A percentile compares a stretch with the other conserved stretches of the same genome.
Evolutionary conservation across 352 stramenopile genomes (phyloP).

Genomic region (Phytophthora quininea): DNA sequence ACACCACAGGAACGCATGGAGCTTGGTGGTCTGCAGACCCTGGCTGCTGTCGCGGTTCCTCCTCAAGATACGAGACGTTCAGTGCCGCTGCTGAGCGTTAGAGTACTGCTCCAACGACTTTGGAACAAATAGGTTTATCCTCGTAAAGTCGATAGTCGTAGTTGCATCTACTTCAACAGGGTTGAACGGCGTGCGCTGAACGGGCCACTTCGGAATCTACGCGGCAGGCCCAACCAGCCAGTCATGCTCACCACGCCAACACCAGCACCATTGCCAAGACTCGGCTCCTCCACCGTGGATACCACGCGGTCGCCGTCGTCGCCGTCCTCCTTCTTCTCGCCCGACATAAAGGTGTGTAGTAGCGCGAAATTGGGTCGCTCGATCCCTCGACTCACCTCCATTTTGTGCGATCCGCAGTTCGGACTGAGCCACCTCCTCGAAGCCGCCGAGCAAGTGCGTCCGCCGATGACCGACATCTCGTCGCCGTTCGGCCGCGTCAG

Average conservation of each 20-base stretch:
- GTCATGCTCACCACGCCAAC: not conserved
- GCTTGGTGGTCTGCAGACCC: no score
- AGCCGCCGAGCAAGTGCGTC: conserved; percentile 58
- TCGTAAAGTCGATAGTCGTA: no score
- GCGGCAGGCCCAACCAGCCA: conserved; percentile 6
- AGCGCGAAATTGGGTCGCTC: conserved; percentile 20
- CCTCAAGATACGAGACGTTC: no score
- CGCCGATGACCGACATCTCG: conserved; percentile 24
- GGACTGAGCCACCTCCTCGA: conserved; percentile 63
- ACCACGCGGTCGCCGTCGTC: conserved; percentile 46
- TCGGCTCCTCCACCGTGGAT: not conserved
- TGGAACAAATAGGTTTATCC: no score
- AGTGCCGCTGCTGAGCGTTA: no score
- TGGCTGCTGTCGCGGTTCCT: no score
- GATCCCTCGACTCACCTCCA: conserved; percentile 26
- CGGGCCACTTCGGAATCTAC: conserved; percentile 33
- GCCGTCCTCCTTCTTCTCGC: conserved; percentile 50
- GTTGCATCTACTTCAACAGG: no score
- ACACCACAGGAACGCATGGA: no score
- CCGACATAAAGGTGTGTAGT: conserved; percentile 37
- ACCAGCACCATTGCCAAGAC: conserved; percentile 9
- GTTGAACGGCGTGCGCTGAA: no score
- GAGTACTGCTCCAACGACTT: no score
- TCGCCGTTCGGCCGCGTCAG: conserved; percentile 20
- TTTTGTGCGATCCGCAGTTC: conserved; percentile 47